Base-by-base conservation (phyloP, 441 rosid species). In the Sinapis alba region DNA sequence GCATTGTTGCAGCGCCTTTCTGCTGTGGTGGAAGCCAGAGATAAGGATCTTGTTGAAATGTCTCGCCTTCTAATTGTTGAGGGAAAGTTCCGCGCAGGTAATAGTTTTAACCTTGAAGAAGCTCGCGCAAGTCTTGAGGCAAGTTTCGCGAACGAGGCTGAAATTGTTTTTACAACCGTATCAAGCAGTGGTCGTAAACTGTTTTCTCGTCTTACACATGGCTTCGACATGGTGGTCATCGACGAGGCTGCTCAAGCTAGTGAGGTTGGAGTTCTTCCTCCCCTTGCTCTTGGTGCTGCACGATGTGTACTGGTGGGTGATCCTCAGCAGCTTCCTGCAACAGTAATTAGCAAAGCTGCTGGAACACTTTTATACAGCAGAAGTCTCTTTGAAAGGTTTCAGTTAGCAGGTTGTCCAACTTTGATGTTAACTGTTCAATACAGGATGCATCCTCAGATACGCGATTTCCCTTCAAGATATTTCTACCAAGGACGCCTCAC, bases 231-330 rank as follows among this genome's bases (percentile, higher is more conserved):
- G 99, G 99, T 96, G 32, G 99, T 96, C 79, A 96, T 93, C 38
- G 99, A 96, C 41, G 99, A 96, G 80, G 99, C 99, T 68, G 99
- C 99, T 34, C 99, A 96, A 83, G 99, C 99, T 69, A 93, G 98
- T 67, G 99, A 96, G 83, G 98, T 88, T 50, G 99, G 84, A 38
- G 90, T 91, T 83, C 97, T 96, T 81, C 99, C 99, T 75, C 99
- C 99, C 30, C 94, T 96, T 56, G 82, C 98, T 41, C 98, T 96
- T 51, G 99, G 98, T 65, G 99, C 99, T 36, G 91, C 98, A n/a
- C 83, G 99, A 6, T 96, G 99, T 80, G 99, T 96, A 76, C 98
- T 96, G 78, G 99, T 96, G 9, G 98, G 99, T 60, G 99, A 96
- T 86, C 99, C 99, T 47, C 99, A 96, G 83, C 99, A 96, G 85